Evolutionary conservation across 176 grass and related monocot genomes (phyloP).

Genomic region (Aegilops tauschii): DNA sequence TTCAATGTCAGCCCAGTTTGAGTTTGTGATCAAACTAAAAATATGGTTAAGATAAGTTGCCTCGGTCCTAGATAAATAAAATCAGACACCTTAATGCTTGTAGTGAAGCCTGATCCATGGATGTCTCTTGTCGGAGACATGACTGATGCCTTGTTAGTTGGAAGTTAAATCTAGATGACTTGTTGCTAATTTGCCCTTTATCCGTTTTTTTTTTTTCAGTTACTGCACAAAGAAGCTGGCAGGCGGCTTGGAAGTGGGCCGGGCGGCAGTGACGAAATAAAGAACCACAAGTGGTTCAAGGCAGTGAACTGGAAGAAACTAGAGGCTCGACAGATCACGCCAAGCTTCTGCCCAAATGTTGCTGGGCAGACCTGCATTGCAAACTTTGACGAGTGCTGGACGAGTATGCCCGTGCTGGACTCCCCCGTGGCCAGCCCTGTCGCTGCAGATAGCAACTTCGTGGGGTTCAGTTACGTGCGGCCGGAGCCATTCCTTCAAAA

Average conservation of each 20-base stretch:
- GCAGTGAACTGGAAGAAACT: slow-evolving; percentile 86
- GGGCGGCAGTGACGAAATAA: slow-evolving; percentile 70
- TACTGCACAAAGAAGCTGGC: slow-evolving; percentile 86
- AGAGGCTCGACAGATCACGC: slow-evolving; percentile 71
- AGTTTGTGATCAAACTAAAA: background rate
- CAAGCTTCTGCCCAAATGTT: slow-evolving; percentile 89
- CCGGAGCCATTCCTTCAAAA: slow-evolving; percentile 58
- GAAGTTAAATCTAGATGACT: background rate
- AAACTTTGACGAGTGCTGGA: slow-evolving; percentile 91
- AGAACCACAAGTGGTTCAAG: slow-evolving; percentile 98
- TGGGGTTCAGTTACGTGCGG: slow-evolving; percentile 84
- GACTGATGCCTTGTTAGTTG: background rate
- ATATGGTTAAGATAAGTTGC: background rate
- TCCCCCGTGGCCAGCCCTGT: slow-evolving; percentile 88
- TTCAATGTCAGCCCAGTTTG: background rate
- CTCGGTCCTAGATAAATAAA: background rate
- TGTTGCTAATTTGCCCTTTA: background rate
- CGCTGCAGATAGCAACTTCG: slow-evolving; percentile 59
- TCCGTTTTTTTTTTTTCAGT: slow-evolving; percentile 31
- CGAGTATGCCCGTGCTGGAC: slow-evolving; percentile 78
- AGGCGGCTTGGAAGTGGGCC: slow-evolving; percentile 67
- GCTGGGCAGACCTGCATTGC: slow-evolving; percentile 73
- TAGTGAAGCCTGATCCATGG: background rate
- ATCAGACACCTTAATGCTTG: background rate
- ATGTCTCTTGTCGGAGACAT: background rate